These are phyloP conservation scores for Didymella arachidicola DNA, from an alignment of 2,329 filamentous ascomycete genomes.

Conservation along the genomic window DNA sequence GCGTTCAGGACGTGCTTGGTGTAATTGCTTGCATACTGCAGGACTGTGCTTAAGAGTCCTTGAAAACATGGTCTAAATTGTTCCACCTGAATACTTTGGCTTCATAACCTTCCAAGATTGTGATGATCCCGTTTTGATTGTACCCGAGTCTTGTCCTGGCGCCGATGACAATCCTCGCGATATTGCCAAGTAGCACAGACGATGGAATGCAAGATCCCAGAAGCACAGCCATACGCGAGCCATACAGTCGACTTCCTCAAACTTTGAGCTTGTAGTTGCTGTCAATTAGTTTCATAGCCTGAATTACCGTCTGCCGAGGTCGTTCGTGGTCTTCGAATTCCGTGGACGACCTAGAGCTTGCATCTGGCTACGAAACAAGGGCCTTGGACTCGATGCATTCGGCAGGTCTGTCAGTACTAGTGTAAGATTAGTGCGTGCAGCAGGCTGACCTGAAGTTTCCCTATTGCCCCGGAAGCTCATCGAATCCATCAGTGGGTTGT, in stretches of 20 bases:
- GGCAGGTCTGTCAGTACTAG: not conserved
- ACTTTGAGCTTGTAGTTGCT: not conserved
- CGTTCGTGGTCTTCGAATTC: not conserved
- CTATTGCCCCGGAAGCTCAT: not conserved
- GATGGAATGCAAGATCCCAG: constrained; percentile 23
- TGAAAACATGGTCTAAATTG: constrained; percentile 53
- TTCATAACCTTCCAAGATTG: constrained; percentile 1
- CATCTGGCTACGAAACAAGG: not conserved
- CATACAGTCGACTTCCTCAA: constrained; percentile 7
- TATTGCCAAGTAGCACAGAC: constrained; percentile 28
- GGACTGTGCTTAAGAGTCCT: constrained; percentile 55
- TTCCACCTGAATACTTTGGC: constrained; percentile 14
- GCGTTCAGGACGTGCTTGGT: constrained; percentile 38
- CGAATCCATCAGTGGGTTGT: not conserved
- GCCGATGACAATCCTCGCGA: constrained; percentile 14
- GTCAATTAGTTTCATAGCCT: not conserved
- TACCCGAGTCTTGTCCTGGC: not conserved
- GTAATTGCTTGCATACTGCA: constrained; percentile 34
- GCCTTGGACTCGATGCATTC: not conserved
- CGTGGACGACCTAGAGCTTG: not conserved
- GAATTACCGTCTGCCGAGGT: not conserved
- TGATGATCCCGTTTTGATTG: constrained; percentile 5
- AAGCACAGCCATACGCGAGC: constrained; percentile 32
- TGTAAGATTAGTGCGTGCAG: not conserved
- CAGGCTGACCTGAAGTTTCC: not conserved